Evolutionary conservation across 1,284 basidiomycete genomes (phyloP).

Genomic region (Fistulina hepatica): DNA sequence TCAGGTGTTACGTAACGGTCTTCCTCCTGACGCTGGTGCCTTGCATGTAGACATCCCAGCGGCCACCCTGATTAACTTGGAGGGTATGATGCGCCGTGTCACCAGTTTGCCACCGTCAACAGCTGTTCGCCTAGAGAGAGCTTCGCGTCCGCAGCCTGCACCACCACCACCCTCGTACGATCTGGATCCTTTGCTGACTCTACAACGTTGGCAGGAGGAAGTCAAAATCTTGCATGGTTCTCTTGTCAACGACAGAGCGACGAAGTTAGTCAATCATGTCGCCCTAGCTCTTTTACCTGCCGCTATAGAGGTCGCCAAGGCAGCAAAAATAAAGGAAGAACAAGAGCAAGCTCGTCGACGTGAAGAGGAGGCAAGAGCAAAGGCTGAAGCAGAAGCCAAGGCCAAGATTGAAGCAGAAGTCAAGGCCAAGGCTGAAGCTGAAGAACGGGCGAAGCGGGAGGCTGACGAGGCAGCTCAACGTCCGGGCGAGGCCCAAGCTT

Average conservation of each 20-base stretch:
- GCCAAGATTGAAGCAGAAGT: constrained; percentile 16
- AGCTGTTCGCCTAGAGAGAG: constrained; percentile 50
- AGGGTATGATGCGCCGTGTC: no score
- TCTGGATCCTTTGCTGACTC: constrained; percentile 70
- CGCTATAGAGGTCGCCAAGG: constrained; percentile 53
- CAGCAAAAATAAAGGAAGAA: constrained; percentile 42
- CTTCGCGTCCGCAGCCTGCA: constrained; percentile 36
- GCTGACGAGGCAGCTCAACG: constrained; percentile 17
- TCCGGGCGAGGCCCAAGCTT: constrained; percentile 1
- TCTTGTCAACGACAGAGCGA: constrained; percentile 57
- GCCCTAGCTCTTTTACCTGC: constrained; percentile 74
- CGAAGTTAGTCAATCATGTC: constrained; percentile 64
- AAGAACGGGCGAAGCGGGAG: constrained; percentile 15
- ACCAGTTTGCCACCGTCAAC: no score
- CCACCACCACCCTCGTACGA: constrained; percentile 39
- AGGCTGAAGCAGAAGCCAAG: constrained; percentile 31
- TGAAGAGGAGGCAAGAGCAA: constrained; percentile 32
- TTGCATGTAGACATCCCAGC: constrained; percentile 65
- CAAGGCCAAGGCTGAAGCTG: constrained; percentile 25
- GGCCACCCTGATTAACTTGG: no score
- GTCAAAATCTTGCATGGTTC: constrained; percentile 71
- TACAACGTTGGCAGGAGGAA: constrained; percentile 90
- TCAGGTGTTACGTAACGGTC: no score
- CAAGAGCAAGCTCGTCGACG: constrained; percentile 29
- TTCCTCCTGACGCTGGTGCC: no score